Percentiles rank a stretch among this genome's conserved stretches.
Evolutionary conservation across 1,139 yeast species (phyloP).

Genomic region (Magnusiomyces sp.): DNA sequence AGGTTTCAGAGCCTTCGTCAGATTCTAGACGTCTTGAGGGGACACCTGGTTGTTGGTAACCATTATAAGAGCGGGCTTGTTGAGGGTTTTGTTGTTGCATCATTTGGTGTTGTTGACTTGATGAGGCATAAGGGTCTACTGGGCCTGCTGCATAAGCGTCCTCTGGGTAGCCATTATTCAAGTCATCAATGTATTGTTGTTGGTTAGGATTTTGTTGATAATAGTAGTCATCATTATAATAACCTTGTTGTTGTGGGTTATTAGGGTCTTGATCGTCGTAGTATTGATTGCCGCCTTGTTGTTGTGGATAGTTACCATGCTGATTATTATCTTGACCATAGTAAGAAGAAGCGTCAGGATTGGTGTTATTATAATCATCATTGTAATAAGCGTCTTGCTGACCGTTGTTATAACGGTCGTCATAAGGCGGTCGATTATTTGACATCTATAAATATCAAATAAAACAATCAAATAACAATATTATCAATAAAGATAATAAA

Average conservation of each 20-base stretch:
- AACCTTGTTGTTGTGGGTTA: slow-evolving; percentile 19
- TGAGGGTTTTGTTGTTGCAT: slow-evolving; percentile 9
- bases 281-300: slow-evolving; percentile 24
- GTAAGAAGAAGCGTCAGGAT: slow-evolving; percentile 19
- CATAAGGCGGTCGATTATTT: slow-evolving; percentile 12
- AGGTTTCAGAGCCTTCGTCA: slow-evolving; percentile 36
- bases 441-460: not conserved
- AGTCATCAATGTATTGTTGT: slow-evolving; percentile 27
- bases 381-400: slow-evolving; percentile 4
- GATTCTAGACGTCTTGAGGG: slow-evolving; percentile 26
- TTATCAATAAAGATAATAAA: slow-evolving; percentile 1
- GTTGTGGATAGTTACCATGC: slow-evolving; percentile 15
- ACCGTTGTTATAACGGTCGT: slow-evolving; percentile 11
- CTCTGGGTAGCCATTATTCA: slow-evolving; percentile 28
- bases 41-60: slow-evolving; percentile 18
- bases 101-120: slow-evolving; percentile 15
- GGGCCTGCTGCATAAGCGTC: slow-evolving; percentile 27
- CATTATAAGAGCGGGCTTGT: slow-evolving; percentile 8
- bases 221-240: slow-evolving; percentile 23
- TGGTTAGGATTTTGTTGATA: slow-evolving; percentile 28
- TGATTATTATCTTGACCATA: slow-evolving; percentile 22
- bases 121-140: slow-evolving; percentile 28
- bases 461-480: slow-evolving; percentile 1
- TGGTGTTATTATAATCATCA: slow-evolving; percentile 2
- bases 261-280: slow-evolving; percentile 22